Percentiles rank a stretch among this genome's conserved stretches.
Conservation (phyloP, 805 yeast genomes). For the Metschnikowia colocasiae region DNA sequence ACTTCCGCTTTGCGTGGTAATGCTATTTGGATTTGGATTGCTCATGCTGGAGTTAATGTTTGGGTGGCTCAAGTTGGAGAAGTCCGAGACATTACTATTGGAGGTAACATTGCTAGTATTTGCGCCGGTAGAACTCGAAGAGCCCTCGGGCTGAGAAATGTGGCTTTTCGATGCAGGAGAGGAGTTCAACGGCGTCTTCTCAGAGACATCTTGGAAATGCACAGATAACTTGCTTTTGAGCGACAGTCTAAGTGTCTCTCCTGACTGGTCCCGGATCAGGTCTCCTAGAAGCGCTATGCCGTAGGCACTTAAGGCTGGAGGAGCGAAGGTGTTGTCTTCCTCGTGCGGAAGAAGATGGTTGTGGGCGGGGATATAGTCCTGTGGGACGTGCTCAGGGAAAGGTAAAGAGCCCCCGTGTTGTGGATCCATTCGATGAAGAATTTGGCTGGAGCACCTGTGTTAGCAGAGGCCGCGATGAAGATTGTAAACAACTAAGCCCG, state of each 20-base stretch:
- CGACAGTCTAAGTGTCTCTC: conserved; percentile 17
- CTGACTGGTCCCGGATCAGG: conserved; percentile 2
- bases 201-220: conserved; percentile 22
- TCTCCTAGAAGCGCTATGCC: conserved; percentile 50
- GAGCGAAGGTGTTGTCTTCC: conserved; percentile 51
- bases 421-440: conserved; percentile 13
- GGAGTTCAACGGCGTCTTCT: background rate
- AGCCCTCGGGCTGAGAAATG: conserved; percentile 1
- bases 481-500: conserved; percentile 7
- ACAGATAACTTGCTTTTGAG: conserved; percentile 32
- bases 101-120: conserved; percentile 3
- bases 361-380: background rate
- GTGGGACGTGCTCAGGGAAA: background rate
- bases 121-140: background rate
- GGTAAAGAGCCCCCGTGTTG: conserved; percentile 8
- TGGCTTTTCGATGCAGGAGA: conserved; percentile 3
- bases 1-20: background rate
- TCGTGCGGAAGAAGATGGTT: conserved; percentile 19
- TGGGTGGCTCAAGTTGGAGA: conserved; percentile 2
- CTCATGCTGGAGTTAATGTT: conserved; percentile 6
- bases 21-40: conserved; percentile 1
- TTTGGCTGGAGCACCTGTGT: background rate
- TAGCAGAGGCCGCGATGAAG: conserved; percentile 1
- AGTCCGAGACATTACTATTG: background rate
- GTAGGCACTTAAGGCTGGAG: conserved; percentile 59